These are phyloP conservation scores for Zalaria obscura DNA, from an alignment of 2,329 filamentous ascomycete species.

Conservation along the genomic window DNA sequence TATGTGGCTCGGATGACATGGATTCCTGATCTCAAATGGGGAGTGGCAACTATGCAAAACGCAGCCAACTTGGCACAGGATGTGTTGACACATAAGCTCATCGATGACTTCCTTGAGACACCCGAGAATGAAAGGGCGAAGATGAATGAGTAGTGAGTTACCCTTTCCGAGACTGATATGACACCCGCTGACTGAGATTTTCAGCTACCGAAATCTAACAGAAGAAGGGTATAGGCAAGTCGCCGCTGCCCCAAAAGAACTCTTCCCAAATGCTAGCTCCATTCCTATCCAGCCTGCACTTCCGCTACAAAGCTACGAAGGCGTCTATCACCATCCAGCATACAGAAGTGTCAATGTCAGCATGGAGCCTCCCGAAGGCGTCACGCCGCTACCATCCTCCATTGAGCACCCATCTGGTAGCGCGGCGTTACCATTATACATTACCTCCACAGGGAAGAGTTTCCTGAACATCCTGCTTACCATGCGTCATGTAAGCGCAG, in stretches of 20 bases:
- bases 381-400: background rate
- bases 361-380: constrained; percentile 1
- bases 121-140: constrained; percentile 3
- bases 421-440: constrained; percentile 1
- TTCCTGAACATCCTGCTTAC: constrained; percentile 2
- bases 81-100: constrained; percentile 4
- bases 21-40: constrained; percentile 30
- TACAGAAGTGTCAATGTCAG: constrained; percentile 5
- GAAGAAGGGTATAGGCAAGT: constrained; percentile 1
- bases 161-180: too few species aligned
- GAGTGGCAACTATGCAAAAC: constrained; percentile 21
- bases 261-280: constrained; percentile 3
- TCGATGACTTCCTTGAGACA: constrained; percentile 5
- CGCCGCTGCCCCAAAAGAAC: background rate
- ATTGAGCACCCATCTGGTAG: background rate
- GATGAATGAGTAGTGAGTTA: constrained; percentile 6
- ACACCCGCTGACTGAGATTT: background rate
- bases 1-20: constrained; percentile 31
- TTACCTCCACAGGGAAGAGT: background rate
- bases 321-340: constrained; percentile 5
- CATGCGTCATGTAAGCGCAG: constrained; percentile 5
- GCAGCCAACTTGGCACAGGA: constrained; percentile 2
- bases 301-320: constrained; percentile 3
- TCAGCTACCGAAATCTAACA: background rate
- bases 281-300: constrained; percentile 3